Base-by-base conservation (phyloP, 2,329 filamentous ascomycete genomes). In the Hirsutella thompsonii region DNA sequence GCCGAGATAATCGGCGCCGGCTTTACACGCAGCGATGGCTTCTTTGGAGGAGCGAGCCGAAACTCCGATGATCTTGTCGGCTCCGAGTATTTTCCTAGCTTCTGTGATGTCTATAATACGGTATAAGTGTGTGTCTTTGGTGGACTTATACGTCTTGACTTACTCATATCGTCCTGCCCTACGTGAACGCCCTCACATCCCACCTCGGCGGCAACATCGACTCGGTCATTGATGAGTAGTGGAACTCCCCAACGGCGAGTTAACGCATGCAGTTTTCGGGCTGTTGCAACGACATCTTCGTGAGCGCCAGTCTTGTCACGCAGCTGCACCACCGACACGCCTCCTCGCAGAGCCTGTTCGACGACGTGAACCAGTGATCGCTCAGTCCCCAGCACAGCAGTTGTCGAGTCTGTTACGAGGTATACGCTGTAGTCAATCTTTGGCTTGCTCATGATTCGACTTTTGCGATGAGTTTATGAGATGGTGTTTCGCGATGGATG, bases 101-200 rank as follows among this genome's bases (percentile, higher is more conserved):
- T 60, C 46, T 3, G 39, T 26, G 2, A 41, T 36, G 19, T 20
- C 20, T 11, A 5, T n/a, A n/a, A n/a, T n/a, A n/a, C 21, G 30
- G 18, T 13, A 26, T 11, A 26, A 11, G 23, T 26, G 6, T 11
- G 23, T 26, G 23, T 6, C 23, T 26, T 26, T 11, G 23, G 23
- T 26, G 6, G 11, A 26, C 11, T 26, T 6, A 26, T 11, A 26
- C 6, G 23, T 6, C 11, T 26, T 11, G 23, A 60, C 70, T 49
- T 60, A 84, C 81, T 70, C 69, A 94, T 81, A 59, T 96, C 90
- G 71, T 95, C 89, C 65, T 96, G 90, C 6, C 92, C 92, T 38
- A 96, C 75, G 59, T 96, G 92, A 8, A 94, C 87, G 36, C 92
- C 92, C 64, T 95, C 90, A 43, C 85, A 92, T 11, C 79, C 84